Percentiles rank a stretch among this genome's conserved stretches.
Conservation (phyloP, 331 rosid genomes). For the Rhamnella rubrinervis region DNA sequence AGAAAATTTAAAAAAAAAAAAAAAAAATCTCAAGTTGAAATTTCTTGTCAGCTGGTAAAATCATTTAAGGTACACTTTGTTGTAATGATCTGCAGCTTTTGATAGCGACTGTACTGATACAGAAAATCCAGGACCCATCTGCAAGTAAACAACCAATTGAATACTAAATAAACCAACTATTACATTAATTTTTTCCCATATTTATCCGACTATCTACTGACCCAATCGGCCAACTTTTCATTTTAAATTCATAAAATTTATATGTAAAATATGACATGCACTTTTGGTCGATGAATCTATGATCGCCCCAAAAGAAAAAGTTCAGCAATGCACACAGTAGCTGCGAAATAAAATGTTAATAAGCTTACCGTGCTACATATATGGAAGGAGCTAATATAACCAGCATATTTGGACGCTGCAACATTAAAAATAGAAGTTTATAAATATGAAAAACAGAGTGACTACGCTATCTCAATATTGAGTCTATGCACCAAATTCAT, state of each 20-base stretch:
- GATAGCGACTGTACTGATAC: constrained; percentile 82
- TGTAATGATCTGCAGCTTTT: constrained; percentile 92
- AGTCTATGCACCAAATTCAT: not conserved
- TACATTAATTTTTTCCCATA: no score
- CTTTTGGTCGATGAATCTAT: no score
- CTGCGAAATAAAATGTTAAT: constrained; percentile 13
- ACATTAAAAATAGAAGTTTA: constrained; percentile 1
- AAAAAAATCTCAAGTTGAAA: not conserved
- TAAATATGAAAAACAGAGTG: constrained; percentile 4
- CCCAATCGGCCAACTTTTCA: no score
- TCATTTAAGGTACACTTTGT: constrained; percentile 54
- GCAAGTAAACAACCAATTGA: constrained; percentile 15
- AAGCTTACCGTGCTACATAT: constrained; percentile 87
- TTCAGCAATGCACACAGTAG: not conserved
- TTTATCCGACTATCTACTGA: not conserved
- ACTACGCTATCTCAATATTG: not conserved
- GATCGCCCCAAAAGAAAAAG: no score
- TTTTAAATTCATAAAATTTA: no score
- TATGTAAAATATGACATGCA: no score
- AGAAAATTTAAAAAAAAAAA: not conserved
- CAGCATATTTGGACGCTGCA: constrained; percentile 97
- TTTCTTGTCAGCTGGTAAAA: not conserved
- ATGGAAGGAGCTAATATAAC: constrained; percentile 82
- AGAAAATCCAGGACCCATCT: constrained; percentile 93
- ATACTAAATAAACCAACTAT: no score